Evolutionary conservation across 1,284 basidiomycete genomes (phyloP).

Genomic region (Puccinia hordei): DNA sequence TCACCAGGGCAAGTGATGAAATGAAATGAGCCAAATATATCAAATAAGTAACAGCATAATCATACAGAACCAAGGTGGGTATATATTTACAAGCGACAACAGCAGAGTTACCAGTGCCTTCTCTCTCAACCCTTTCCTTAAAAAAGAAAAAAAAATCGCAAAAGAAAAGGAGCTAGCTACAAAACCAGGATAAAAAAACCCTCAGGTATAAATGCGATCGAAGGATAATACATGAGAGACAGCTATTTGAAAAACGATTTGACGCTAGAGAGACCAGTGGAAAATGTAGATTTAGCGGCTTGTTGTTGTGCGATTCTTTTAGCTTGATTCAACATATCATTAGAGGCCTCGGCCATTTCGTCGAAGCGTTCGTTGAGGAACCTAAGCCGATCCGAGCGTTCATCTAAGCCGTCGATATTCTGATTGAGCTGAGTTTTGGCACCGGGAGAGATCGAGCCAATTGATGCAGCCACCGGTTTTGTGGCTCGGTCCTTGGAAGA

Average conservation of each 20-base stretch:
- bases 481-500: not conserved
- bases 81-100: no score
- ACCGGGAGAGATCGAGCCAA: not conserved
- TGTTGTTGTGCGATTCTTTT: constrained; percentile 46
- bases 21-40: no score
- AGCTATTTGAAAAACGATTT: constrained; percentile 46
- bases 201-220: not conserved
- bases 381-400: constrained; percentile 41
- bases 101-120: no score
- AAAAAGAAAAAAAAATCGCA: no score
- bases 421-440: constrained; percentile 28
- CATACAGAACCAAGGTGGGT: no score
- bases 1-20: no score
- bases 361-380: constrained; percentile 46
- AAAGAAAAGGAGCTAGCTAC: no score
- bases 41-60: no score
- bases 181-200: not conserved
- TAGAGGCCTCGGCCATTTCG: constrained; percentile 21
- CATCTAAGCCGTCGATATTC: constrained; percentile 45
- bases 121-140: no score
- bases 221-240: not conserved
- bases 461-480: not conserved
- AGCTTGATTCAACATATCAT: constrained; percentile 39
- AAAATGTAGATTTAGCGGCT: constrained; percentile 40
- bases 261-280: constrained; percentile 22